Conservation (phyloP, 2,329 filamentous ascomycete species). For the Trichoderma hamatum region DNA sequence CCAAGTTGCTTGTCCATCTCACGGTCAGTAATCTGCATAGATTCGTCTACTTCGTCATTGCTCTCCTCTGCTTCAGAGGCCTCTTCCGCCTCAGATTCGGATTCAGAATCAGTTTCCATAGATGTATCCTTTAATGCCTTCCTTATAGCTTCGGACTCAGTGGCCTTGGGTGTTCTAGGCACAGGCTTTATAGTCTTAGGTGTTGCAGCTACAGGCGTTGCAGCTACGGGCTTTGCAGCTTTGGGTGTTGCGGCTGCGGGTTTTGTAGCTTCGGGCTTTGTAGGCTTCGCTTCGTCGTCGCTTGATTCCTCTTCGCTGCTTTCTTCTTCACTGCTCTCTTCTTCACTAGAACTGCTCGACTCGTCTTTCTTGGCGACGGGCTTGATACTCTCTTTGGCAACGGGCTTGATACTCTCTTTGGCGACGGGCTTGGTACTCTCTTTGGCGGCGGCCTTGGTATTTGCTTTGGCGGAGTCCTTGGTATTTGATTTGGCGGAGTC, state of each 20-base stretch:
- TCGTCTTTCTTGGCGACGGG: neutral
- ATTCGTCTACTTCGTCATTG: constrained; percentile 42
- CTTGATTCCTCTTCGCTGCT: constrained; percentile 12
- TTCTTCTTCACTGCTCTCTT: constrained; percentile 24
- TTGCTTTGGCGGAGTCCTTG: constrained; percentile 24
- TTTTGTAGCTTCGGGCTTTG: constrained; percentile 23
- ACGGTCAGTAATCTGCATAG: constrained; percentile 45
- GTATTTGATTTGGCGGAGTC: neutral
- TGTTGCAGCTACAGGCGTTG: neutral
- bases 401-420: neutral
- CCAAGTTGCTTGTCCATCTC: constrained; percentile 41
- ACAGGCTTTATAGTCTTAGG: neutral
- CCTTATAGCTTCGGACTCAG: constrained; percentile 27
- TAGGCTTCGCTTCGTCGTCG: constrained; percentile 11
- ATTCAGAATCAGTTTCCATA: constrained; percentile 40
- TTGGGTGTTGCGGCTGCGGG: constrained; percentile 16
- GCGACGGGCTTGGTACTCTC: constrained; percentile 6
- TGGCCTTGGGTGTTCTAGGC: neutral
- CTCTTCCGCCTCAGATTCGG: neutral
- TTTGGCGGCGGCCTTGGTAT: neutral
- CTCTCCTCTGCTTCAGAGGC: constrained; percentile 29
- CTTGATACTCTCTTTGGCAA: constrained; percentile 4
- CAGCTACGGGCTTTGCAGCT: neutral
- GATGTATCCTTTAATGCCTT: constrained; percentile 29
- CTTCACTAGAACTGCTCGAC: constrained; percentile 27